Conservation (phyloP, 768 basidiomycete genomes). For the Antrodiella citrinella region DNA sequence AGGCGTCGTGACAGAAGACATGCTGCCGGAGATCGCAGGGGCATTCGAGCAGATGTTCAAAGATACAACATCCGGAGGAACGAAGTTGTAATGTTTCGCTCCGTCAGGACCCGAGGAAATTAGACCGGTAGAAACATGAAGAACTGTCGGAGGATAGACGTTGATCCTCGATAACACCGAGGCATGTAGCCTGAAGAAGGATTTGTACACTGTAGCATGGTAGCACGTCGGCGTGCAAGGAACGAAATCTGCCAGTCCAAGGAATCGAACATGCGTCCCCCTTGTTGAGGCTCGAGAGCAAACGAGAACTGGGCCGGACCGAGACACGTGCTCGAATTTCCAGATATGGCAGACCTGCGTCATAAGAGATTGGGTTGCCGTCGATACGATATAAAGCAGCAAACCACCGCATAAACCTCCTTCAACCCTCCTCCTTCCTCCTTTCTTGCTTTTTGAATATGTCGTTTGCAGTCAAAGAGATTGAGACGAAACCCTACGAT, state of each 20-base stretch:
- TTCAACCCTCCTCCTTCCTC: conserved; percentile 3
- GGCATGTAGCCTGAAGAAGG: not conserved
- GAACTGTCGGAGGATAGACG: not conserved
- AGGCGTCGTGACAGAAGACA: conserved; percentile 23
- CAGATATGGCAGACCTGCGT: not conserved
- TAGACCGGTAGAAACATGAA: not conserved
- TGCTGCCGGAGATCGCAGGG: conserved; percentile 21
- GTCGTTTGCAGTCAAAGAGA: conserved; percentile 48
- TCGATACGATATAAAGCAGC: not conserved
- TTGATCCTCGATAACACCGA: not conserved
- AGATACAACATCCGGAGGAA: too few relatives aligned
- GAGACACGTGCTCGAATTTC: not conserved
- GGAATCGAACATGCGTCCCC: not conserved
- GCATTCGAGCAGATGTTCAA: conserved; percentile 22
- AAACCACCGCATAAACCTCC: too few relatives aligned
- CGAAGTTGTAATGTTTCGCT: conserved; percentile 7
- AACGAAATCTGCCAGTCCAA: not conserved
- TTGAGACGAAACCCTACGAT: conserved; percentile 79
- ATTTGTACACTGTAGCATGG: not conserved
- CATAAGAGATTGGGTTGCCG: not conserved
- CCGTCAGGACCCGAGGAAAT: not conserved
- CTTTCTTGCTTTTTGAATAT: conserved; percentile 19
- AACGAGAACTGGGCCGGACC: not conserved
- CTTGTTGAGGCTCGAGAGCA: not conserved
- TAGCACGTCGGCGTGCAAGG: not conserved